Percentiles rank a stretch among this genome's conserved stretches.
phyloP scores from a whole-genome alignment of 2,329 filamentous ascomycete species.

The Sclerotinia sclerotiorum region DNA sequence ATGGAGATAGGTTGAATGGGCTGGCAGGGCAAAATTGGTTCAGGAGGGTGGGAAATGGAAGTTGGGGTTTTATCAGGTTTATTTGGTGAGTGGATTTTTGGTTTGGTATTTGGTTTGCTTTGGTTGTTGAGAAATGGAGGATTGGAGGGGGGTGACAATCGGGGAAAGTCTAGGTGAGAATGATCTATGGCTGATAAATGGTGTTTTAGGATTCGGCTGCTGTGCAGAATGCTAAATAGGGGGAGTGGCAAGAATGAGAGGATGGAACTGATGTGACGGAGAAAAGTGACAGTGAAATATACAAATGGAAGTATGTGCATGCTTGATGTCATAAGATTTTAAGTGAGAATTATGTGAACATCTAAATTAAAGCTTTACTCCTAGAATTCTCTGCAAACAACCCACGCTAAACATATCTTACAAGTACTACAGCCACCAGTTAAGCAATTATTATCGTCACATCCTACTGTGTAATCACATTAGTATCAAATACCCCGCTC shows the following conservation, averaged over 20 bases:
- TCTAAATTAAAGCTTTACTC: background rate
- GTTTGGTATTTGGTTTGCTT: background rate
- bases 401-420: background rate
- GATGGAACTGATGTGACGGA: too few species aligned
- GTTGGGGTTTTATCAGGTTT: constrained; percentile 38
- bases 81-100: constrained; percentile 22
- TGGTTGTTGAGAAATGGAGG: background rate
- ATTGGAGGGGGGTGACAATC: too few species aligned
- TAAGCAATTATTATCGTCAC: background rate
- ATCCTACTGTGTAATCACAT: background rate
- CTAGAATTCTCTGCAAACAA: background rate
- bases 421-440: background rate
- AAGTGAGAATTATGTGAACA: background rate
- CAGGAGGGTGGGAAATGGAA: constrained; percentile 36
- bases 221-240: constrained; percentile 18
- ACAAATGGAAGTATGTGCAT: background rate
- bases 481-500: background rate
- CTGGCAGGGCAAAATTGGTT: constrained; percentile 34
- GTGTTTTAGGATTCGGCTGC: constrained; percentile 22
- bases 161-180: background rate
- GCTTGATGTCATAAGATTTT: background rate
- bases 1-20: constrained; percentile 35
- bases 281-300: background rate
- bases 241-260: too few species aligned
- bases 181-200: background rate